phyloP scores from a whole-genome alignment of 768 basidiomycete genomes.

The Tylopilus sp. region DNA sequence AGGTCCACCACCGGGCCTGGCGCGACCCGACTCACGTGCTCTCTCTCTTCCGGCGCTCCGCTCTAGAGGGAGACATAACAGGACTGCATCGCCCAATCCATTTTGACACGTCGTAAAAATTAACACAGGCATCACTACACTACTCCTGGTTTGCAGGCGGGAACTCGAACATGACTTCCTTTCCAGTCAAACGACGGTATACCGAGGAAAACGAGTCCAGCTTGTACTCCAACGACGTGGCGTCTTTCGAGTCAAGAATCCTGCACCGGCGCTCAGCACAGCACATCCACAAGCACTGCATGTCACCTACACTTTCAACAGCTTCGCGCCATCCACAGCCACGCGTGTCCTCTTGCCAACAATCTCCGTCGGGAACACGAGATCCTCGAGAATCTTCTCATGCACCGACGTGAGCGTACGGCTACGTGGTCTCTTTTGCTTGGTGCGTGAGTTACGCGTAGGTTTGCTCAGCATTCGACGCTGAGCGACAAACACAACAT shows the following conservation, averaged over 20 bases:
- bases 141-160: conserved; percentile 73
- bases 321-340: conserved; percentile 88
- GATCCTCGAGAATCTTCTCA: conserved; percentile 98
- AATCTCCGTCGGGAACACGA: conserved; percentile 98
- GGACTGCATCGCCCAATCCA: conserved; percentile 32
- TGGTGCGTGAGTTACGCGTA: conserved; percentile 85
- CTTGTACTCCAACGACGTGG: conserved; percentile 99
- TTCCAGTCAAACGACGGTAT: conserved; percentile 92
- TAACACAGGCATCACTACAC: conserved; percentile 11
- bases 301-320: conserved; percentile 90
- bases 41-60: conserved; percentile 8
- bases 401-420: conserved; percentile 97
- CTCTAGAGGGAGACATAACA: conserved; percentile 28
- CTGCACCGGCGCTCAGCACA: conserved; percentile 40
- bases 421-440: conserved; percentile 95
- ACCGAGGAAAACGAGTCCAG: conserved; percentile 98
- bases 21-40: conserved; percentile 35
- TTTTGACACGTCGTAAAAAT: conserved; percentile 24
- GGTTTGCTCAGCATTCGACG: conserved; percentile 98
- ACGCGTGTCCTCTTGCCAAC: conserved; percentile 98
- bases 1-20: conserved; percentile 10
- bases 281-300: conserved; percentile 5
- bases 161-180: conserved; percentile 95
- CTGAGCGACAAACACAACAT: conserved; percentile 98
- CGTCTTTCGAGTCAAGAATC: conserved; percentile 96